Conservation (phyloP, 2,329 filamentous ascomycete species). For the Colletotrichum lupini region DNA sequence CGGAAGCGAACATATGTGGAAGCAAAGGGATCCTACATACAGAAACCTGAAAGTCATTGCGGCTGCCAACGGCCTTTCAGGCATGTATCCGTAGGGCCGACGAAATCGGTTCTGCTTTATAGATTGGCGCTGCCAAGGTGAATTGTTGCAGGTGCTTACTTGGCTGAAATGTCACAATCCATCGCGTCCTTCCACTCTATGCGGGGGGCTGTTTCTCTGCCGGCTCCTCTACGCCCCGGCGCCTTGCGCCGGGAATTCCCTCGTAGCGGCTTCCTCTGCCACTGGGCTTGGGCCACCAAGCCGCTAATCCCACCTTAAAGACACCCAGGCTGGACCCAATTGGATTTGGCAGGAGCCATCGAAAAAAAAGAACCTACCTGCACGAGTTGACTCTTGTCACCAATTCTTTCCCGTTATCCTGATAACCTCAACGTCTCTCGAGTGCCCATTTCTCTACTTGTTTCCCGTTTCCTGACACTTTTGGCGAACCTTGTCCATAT, state of each 20-base stretch:
- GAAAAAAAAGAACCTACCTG: background rate
- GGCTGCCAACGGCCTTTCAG: background rate
- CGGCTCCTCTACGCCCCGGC: background rate
- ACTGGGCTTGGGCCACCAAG: slow-evolving; percentile 11
- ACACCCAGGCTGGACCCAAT: background rate
- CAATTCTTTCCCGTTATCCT: background rate
- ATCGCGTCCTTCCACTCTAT: background rate
- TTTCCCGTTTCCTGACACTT: background rate
- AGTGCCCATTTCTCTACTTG: background rate
- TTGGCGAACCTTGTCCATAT: slow-evolving; percentile 1
- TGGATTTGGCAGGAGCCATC: background rate
- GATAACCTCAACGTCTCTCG: background rate
- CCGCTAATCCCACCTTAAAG: slow-evolving; percentile 29
- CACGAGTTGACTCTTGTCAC: background rate
- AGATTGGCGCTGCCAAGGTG: background rate
- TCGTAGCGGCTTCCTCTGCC: slow-evolving; percentile 14
- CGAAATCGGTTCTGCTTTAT: background rate
- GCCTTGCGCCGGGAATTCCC: slow-evolving; percentile 30
- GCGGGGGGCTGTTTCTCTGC: background rate
- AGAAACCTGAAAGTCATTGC: background rate
- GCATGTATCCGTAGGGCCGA: background rate
- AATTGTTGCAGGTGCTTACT: background rate
- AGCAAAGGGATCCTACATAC: no score
- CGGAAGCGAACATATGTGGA: no score
- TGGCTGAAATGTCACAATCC: background rate